phyloP scores from a whole-genome alignment of 805 yeast genomes.

The Cyberlindnera euphorbiiphila region DNA sequence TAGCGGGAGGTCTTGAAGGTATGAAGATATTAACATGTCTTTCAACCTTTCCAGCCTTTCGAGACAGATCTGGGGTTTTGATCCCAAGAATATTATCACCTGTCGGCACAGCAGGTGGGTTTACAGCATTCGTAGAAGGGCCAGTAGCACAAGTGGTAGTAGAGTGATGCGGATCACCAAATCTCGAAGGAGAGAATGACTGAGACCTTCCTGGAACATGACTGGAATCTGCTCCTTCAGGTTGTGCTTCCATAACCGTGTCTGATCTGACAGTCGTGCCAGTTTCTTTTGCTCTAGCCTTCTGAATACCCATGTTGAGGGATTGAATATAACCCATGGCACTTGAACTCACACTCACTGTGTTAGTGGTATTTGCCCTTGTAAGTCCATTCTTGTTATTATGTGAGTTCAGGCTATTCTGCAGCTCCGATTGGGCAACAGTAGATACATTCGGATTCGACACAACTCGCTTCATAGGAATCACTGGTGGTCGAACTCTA shows the following conservation, averaged over 20 bases:
- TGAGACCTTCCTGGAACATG: neutral
- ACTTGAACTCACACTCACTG: constrained; percentile 8
- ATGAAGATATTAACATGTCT: constrained; percentile 7
- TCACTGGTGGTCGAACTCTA: neutral
- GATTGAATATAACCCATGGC: constrained; percentile 13
- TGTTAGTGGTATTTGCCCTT: constrained; percentile 11
- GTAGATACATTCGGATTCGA: constrained; percentile 13
- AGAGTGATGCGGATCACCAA: neutral
- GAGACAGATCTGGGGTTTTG: constrained; percentile 3
- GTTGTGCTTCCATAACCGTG: neutral
- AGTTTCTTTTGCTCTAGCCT: too few relatives aligned
- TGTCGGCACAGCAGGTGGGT: constrained; percentile 1
- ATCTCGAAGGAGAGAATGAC: constrained; percentile 10
- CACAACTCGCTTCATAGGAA: constrained; percentile 3
- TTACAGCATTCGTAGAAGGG: neutral
- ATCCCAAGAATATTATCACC: constrained; percentile 10
- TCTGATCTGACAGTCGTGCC: too few relatives aligned
- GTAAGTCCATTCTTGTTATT: constrained; percentile 3
- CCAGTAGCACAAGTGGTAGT: neutral
- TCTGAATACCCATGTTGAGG: constrained; percentile 6
- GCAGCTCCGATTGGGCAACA: constrained; percentile 16
- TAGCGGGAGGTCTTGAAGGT: constrained; percentile 14
- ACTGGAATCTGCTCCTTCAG: neutral
- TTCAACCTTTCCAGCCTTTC: neutral
- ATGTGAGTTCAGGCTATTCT: constrained; percentile 9